Base-by-base conservation (phyloP, 2,329 filamentous ascomycete species). In the Aspergillus arachidicola region DNA sequence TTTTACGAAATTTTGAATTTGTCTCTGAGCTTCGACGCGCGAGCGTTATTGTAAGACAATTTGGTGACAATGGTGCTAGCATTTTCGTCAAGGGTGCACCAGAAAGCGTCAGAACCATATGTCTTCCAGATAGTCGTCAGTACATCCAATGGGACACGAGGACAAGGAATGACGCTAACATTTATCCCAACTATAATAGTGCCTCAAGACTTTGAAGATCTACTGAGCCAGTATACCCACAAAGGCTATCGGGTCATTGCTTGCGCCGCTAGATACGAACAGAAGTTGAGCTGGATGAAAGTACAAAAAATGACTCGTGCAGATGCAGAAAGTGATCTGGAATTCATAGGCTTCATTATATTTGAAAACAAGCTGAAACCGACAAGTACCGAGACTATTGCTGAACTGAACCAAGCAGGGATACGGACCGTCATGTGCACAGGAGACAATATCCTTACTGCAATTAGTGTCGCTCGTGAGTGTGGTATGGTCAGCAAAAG, bases 341-440 rank as follows among this genome's bases (percentile, higher is more conserved):
- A 94, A 53, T 98, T 99, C 73, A 86, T 94, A 41, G 95, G 95
- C 6, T 99, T 99, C 79, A 98, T 99, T 73, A 90, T 99, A 59
- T 99, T 99, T 71, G 95, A 99, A 80, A 99, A 99, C 81, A 99
- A 99, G 79, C 82, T 99, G 65, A 99, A 99, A 77, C 89, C 92
- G 1, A 93, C 87, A 23, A 97, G 94, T 0, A 86, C 91, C 1
- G 86, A 85, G 1, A 91, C 97, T 38, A 87, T 99, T 30, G 86
- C 91, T 61, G 94, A 98, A 78, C 85, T 99, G 3, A 85, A 87
- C 36, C 84, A 90, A 58, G 94, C 96, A 9, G 91, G 91, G 61
- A 97, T 99, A 68, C 88, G 92, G 41, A 90, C 91, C 32, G 89
- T 97, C 58, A 99, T 99, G 95, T 96, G 96, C 66, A 99, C 95